phyloP scores from a whole-genome alignment of 1,139 yeast genomes.

The Eremothecium coryli region DNA sequence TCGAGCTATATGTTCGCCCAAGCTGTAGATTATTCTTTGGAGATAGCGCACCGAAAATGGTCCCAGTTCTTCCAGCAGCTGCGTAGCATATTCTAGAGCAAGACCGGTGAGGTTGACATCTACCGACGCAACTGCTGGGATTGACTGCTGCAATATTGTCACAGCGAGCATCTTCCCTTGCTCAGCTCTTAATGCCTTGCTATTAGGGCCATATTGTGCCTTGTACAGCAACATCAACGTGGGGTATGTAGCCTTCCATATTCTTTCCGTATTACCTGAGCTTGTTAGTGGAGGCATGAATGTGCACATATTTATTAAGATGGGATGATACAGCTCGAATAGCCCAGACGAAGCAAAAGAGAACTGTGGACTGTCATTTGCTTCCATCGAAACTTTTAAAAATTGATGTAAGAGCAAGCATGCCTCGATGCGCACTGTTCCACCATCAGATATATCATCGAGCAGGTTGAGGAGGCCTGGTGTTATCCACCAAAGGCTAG shows the following conservation, averaged over 20 bases:
- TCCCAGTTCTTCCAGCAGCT: constrained; percentile 10
- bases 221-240: constrained; percentile 17
- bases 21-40: constrained; percentile 21
- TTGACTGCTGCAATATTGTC: constrained; percentile 19
- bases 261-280: constrained; percentile 12
- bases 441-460: constrained; percentile 25
- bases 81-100: constrained; percentile 9
- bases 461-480: constrained; percentile 29
- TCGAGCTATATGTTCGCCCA: constrained; percentile 25
- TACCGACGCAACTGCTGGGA: constrained; percentile 22
- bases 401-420: constrained; percentile 17
- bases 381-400: constrained; percentile 11
- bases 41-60: constrained; percentile 14
- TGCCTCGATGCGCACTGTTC: constrained; percentile 20
- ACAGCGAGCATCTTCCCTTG: constrained; percentile 19
- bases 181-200: constrained; percentile 7
- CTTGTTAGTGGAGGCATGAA: constrained; percentile 25
- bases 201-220: constrained; percentile 11
- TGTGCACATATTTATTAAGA: constrained; percentile 21
- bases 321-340: constrained; percentile 20
- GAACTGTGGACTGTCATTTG: constrained; percentile 14
- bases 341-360: constrained; percentile 22
- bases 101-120: constrained; percentile 17
- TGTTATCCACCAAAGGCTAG: constrained; percentile 28
- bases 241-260: constrained; percentile 22